Base-by-base conservation (phyloP, 257 asterid genomes). In the Petunia secreta region DNA sequence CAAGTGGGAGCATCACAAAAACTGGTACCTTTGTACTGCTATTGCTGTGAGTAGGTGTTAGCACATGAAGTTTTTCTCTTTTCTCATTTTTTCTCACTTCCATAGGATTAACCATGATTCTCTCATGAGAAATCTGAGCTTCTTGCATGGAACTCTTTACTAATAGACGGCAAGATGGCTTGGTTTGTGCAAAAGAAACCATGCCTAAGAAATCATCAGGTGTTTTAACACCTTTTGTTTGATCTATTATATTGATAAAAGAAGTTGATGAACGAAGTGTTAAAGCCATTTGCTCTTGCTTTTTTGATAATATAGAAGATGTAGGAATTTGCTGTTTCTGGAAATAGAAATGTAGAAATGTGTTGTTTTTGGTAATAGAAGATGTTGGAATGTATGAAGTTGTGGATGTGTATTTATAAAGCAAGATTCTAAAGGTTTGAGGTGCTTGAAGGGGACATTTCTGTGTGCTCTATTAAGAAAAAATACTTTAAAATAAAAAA, bases 1-100 rank as follows among this genome's bases (percentile, higher is more conserved):
- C 98, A 5, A 93, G 95, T 1, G 99, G 99, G 2, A 95, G 88
- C 98, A 93, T 93, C 79, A 93, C 94, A 79, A 90, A 95, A 66
- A 95, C 93, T 2, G 97, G 97, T 10, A 93, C 98, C 85, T 77
- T 91, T 71, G 82, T 79, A 62, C 82, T 84, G 4, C 77, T 74
- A 44, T 84, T 84, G 41, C 80, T 75, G 25, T 81, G 94, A 53
- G 85, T 82, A 34, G 82, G 59, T 80, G 86, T 66, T 82, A 83
- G 55, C 16, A 79, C 88, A 75, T 92, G 93, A 44, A 92, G 91
- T 76, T 63, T 91, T 87, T 91, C 97, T 41, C 82, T 81, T 78
- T 82, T 82, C 80, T 88, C 92, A 36, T 40, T 48, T 54, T 36
- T 78, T 83, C 68, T 69, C 62, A 63, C 89, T 83, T 86, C 91